Evolutionary conservation across 805 yeast species (phyloP), one percentile per base, ranked within the genome.

Genomic region (Lipomyces kockii): DNA sequence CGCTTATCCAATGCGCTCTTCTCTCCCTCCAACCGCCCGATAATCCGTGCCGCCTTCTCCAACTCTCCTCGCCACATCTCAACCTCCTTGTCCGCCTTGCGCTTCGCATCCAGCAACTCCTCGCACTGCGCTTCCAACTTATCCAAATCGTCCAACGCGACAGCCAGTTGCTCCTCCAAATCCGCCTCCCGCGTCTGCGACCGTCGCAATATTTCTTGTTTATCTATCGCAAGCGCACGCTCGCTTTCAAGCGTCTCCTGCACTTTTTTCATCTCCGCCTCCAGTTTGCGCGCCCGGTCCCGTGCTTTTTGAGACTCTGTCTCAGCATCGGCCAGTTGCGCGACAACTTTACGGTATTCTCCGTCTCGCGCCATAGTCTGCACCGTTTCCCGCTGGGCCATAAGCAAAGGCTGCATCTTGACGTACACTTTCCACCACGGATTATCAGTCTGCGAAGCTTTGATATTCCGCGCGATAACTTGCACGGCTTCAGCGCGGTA

Each of bases 381-480:
- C 34, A 65, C 71, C 59, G 86, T 84, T 65, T 87, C 88, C 27
- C 86, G 84, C 5, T 88, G 84, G 57, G 88, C 90, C 67, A 82
- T 86, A 39, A 92, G 78, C 54, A 92, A 76, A 1, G 98, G 98
- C 72, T 89, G 91, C 72, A 94, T 80, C 63, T 85, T 85, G 25
- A 86, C 81, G 67, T 87, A 87, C 57, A 95, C 80, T 61, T 83
- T 85, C 78, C 90, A 90, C 99, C 99, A 95, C 22, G 90, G 89
- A 75, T 87, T 87, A 11, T 81, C 76, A 58, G 80, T 78, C 58
- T 72, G 73, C 12, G 87, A 75, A 0, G 82, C 77, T 43, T 79
- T 77, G 73, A 95, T 84, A 54, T 90, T 89, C 63, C 82, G 81
- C 62, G 89, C 86, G 53, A 95, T 78, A 0, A 89, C 81, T 66